Conservation (phyloP, 2,329 filamentous ascomycete species). For the Trichoderma oligosporum region DNA sequence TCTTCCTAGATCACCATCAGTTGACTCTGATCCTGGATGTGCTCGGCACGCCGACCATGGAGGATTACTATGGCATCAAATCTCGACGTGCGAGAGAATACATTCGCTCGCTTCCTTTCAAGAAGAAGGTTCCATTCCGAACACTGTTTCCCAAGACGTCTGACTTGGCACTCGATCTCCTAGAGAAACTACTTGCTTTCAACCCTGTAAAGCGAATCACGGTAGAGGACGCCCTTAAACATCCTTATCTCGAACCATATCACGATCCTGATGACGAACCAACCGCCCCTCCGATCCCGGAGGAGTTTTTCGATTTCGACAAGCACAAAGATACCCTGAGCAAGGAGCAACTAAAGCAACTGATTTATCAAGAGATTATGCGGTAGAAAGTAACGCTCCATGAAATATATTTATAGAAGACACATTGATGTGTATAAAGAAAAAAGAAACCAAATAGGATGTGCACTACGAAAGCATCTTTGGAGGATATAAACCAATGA, state of each 20-base stretch:
- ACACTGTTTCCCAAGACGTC: constrained; percentile 98
- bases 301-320: constrained; percentile 99
- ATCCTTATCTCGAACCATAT: constrained; percentile 97
- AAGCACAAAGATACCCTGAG: constrained; percentile 99
- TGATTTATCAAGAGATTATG: constrained; percentile 98
- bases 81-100: constrained; percentile 95
- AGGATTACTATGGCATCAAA: constrained; percentile 99
- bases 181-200: constrained; percentile 95
- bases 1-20: constrained; percentile 80
- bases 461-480: not conserved
- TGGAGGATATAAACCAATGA: constrained; percentile 9
- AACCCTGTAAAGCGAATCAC: constrained; percentile 98
- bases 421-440: not conserved
- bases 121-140: constrained; percentile 99
- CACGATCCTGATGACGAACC: constrained; percentile 98
- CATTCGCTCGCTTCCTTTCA: constrained; percentile 95
- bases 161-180: constrained; percentile 86
- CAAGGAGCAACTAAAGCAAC: constrained; percentile 95
- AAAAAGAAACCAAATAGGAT: not conserved
- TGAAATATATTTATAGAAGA: not conserved
- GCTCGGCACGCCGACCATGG: constrained; percentile 97
- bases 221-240: constrained; percentile 93
- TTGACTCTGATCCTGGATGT: constrained; percentile 95
- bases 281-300: constrained; percentile 90
- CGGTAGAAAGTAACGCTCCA: constrained; percentile 36